A percentile compares a stretch with the other conserved stretches of the same genome.
Evolutionary conservation across 2,329 filamentous ascomycete genomes (phyloP).

Genomic region (Aspergillus hiratsukae): DNA sequence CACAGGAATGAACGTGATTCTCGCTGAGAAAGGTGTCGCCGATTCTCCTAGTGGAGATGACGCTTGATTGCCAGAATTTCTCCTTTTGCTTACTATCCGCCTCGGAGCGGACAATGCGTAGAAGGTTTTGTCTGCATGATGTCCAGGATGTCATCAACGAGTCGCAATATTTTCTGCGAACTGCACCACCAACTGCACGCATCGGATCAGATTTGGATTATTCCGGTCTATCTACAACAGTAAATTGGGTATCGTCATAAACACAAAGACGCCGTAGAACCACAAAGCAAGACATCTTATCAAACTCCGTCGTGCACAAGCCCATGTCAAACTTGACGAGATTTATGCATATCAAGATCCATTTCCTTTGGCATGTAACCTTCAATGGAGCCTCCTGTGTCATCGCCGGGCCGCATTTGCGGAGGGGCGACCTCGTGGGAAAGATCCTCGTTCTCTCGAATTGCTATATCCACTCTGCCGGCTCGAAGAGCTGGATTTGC

Average conservation of each 20-base stretch:
- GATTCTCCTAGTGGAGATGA: conserved; percentile 70
- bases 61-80: conserved; percentile 82
- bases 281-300: neutral
- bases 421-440: conserved; percentile 23
- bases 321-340: neutral
- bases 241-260: neutral
- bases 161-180: neutral
- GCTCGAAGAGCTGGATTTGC: conserved; percentile 18
- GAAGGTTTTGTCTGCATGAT: conserved; percentile 2
- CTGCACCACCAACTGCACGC: neutral
- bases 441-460: conserved; percentile 29
- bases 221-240: neutral
- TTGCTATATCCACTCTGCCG: conserved; percentile 30
- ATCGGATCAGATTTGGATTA: neutral
- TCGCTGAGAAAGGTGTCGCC: conserved; percentile 75
- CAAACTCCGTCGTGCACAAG: neutral
- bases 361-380: conserved; percentile 34
- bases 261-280: neutral
- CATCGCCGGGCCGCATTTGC: conserved; percentile 29
- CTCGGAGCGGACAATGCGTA: conserved; percentile 19
- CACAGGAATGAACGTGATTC: conserved; percentile 39
- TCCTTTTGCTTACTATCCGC: conserved; percentile 20
- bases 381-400: conserved; percentile 38
- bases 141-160: neutral
- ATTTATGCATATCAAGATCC: neutral